Base-by-base conservation (phyloP, 129 eudicot species). In the Chrysanthemum lavandulifolium region DNA sequence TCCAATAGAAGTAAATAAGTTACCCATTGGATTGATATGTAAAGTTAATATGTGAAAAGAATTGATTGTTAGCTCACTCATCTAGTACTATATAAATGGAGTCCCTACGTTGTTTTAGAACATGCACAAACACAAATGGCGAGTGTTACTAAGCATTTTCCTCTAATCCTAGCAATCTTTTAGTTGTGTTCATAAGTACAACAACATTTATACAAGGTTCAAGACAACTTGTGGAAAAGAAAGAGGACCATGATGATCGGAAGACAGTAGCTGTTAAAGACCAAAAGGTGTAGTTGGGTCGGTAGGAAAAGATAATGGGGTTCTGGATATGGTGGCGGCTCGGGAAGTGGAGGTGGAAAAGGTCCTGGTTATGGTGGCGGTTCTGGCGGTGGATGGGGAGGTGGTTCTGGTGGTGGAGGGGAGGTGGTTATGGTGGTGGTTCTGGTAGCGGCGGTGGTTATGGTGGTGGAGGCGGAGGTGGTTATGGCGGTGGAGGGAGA, bases 121-220 rank as follows among this genome's bases (percentile, higher is more conserved):
- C 67, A 78, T 64, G 45, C 82, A 78, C 25, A 21, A 48, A 47
- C 73, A 40, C 71, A 77, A 78, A 78, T 64, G 82, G 73, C 50
- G 61, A 54, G 29, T 27, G 10, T 78, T 47, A 29, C 5, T 8
- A 78, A 65, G 65, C 53, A 14, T 25, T 45, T 65, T 64, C 82
- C 72, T 55, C 8, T 65, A 14, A 52, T 55, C 27, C 13, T 78
- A 78, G 73, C 82, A 8, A 71, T 71, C 27, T 71, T 65, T 74
- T 74, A 14, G 4, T 74, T 64, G 47, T 65, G 65, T 64, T 74
- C 18, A 71, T 52, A n/a, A 51, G 65, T 51, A 49, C 53, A 48
- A 58, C 67, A 9, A 62, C 21, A 27, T 11, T 27, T 62, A 74
- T 71, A 74, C 71, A 74, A 64, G 78, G 78, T 74, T 33, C 71